Percentiles rank a stretch among this genome's conserved stretches.
phyloP scores from a whole-genome alignment of 768 basidiomycete species.

The Candolleomyces aberdarensis region DNA sequence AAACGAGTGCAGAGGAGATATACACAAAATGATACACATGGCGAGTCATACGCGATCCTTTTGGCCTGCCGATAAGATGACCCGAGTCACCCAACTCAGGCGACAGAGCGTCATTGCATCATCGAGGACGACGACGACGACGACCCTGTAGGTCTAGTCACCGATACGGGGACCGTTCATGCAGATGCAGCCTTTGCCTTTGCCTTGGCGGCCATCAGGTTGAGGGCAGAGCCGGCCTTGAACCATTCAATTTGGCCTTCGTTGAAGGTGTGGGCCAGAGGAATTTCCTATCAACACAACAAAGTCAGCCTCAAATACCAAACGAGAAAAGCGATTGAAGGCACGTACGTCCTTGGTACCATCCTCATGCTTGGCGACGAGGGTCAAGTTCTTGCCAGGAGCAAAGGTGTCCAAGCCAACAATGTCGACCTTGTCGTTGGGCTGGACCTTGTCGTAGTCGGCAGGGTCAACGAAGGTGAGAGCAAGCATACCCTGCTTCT shows the following conservation, averaged over 20 bases:
- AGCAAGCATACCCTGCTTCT: slow-evolving; percentile 99
- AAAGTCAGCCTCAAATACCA: slow-evolving; percentile 3
- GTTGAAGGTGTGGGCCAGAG: slow-evolving; percentile 92
- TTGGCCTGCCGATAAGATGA: neutral
- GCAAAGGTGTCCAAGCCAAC: slow-evolving; percentile 85
- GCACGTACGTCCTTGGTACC: slow-evolving; percentile 62
- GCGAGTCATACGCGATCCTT: neutral
- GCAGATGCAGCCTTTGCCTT: slow-evolving; percentile 26
- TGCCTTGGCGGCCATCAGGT: slow-evolving; percentile 76
- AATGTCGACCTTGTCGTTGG: slow-evolving; percentile 87
- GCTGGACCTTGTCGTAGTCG: slow-evolving; percentile 91
- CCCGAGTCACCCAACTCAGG: neutral
- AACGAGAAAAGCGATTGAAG: neutral
- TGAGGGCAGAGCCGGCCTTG: slow-evolving; percentile 94
- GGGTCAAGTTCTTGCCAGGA: slow-evolving; percentile 87
- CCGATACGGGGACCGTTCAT: neutral
- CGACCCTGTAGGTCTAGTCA: neutral
- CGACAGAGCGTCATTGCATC: neutral
- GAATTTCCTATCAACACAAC: slow-evolving; percentile 46
- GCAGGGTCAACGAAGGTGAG: slow-evolving; percentile 88
- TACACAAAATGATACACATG: slow-evolving; percentile 4
- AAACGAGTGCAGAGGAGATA: neutral
- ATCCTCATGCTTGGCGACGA: slow-evolving; percentile 79
- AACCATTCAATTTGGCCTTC: slow-evolving; percentile 98
- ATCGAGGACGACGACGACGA: neutral